These are phyloP conservation scores for Streptanthus diversifolius DNA, from an alignment of 345 rosid species.

Conservation along the genomic window DNA sequence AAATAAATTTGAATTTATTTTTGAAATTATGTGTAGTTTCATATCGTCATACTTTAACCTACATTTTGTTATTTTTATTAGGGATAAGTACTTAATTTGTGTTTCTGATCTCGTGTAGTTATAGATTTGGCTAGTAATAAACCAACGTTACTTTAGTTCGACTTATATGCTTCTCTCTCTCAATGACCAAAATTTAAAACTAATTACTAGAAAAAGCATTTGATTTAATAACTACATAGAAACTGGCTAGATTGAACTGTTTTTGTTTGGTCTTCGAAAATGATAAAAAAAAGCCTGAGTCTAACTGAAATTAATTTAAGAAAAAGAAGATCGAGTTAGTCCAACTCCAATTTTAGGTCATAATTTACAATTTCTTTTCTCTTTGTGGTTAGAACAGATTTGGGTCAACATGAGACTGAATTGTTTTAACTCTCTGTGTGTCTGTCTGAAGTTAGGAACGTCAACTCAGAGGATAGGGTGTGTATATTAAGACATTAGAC, in stretches of 20 bases:
- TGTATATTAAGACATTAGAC: neutral
- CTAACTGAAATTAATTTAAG: neutral
- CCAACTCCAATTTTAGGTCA: neutral
- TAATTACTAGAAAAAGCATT: neutral
- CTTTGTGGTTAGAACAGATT: neutral
- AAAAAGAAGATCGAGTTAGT: neutral
- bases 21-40: neutral
- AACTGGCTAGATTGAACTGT: neutral
- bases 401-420: slow-evolving; percentile 8
- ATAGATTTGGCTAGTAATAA: neutral
- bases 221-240: neutral
- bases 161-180: neutral
- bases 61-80: neutral
- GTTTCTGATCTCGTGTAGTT: neutral
- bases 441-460: slow-evolving; percentile 21
- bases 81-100: neutral
- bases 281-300: neutral
- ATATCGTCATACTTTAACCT: neutral
- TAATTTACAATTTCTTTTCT: neutral
- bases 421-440: neutral
- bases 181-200: neutral
- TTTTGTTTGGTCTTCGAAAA: neutral
- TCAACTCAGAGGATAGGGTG: slow-evolving; percentile 9
- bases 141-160: neutral
- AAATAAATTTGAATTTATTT: neutral